Percentiles rank a stretch among this genome's conserved stretches.
Conservation (phyloP, 345 rosid species). For the Angophora floribunda region DNA sequence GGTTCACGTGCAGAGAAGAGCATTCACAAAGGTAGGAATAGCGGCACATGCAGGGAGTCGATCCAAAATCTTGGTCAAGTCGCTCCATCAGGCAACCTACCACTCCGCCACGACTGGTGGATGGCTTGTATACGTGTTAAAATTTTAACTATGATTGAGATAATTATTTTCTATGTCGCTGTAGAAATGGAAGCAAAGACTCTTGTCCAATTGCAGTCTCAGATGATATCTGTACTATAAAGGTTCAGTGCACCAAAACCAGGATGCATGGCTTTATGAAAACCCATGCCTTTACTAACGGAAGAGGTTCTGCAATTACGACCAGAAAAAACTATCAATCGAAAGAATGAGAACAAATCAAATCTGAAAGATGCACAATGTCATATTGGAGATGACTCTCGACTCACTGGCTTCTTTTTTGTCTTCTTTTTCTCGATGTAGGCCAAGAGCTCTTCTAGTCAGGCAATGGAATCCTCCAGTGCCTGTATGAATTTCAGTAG, state of each 20-base stretch:
- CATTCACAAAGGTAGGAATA: background rate
- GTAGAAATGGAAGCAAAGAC: background rate
- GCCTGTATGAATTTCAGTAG: background rate
- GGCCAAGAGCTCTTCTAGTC: constrained; percentile 33
- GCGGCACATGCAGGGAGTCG: background rate
- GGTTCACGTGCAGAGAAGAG: background rate
- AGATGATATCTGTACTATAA: background rate
- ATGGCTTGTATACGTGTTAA: background rate
- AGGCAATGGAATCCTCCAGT: constrained; percentile 27
- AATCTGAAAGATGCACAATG: background rate
- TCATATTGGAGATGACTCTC: background rate
- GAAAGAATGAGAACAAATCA: background rate
- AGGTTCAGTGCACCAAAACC: background rate
- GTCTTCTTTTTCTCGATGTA: constrained; percentile 39
- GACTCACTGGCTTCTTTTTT: constrained; percentile 25
- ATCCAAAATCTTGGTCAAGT: background rate
- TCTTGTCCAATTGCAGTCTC: background rate
- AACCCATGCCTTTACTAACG: background rate
- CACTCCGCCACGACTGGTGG: background rate
- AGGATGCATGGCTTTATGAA: background rate
- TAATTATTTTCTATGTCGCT: background rate
- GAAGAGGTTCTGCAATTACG: background rate
- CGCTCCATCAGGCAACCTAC: background rate
- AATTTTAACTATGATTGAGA: background rate
- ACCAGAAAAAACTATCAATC: background rate